Evolutionary conservation across 1,284 basidiomycete genomes (phyloP), one percentile per base, ranked within the genome.

Genomic region (Fomitiporia mediterranea): DNA sequence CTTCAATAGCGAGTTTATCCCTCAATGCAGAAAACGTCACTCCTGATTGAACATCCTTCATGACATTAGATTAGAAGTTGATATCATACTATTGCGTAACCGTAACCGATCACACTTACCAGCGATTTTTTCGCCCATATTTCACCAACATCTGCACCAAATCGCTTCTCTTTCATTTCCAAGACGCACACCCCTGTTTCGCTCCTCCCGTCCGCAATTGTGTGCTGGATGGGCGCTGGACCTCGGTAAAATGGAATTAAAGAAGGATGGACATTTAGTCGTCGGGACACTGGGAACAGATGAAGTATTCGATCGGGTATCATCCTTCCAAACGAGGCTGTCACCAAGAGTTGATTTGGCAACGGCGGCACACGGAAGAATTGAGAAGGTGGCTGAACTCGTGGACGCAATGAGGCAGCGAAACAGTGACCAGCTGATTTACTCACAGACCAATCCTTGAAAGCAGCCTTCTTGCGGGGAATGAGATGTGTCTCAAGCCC

Each of bases 231-330:
- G 0, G 95, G 96, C 1, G 94, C 91, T 0, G 96, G 86, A 0
- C 96, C 96, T 23, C 94, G 82, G 69, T 93, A 93, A n/a, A 77
- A 71, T 0, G 95, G 96, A 21, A 98, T 77, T 0, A 94, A 72
- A 17, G 93, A 96, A 0, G 95, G 94, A 65, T 99, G 96, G 3
- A 98, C 82, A 66, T 98, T 98, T 40, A 99, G 74, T n/a, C 86
- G 73, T 51, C 84, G 81, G 1, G 72, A 69, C 0, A 77, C 74
- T 0, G 70, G 72, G 64, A 97, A 97, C 27, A 76, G 71, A n/a
- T 75, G 66, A 2, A 97, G 80, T 43, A 94, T 72, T 0, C 72
- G 63, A 2, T 77, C 68, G 0, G 93, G 84, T 21, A 98, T 79
- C 59, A 98, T 89, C 52, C 92, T 86, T 0, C 95, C 95, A 64